Evolutionary conservation across 768 basidiomycete genomes (phyloP).

Genomic region (Pholiota molesta): DNA sequence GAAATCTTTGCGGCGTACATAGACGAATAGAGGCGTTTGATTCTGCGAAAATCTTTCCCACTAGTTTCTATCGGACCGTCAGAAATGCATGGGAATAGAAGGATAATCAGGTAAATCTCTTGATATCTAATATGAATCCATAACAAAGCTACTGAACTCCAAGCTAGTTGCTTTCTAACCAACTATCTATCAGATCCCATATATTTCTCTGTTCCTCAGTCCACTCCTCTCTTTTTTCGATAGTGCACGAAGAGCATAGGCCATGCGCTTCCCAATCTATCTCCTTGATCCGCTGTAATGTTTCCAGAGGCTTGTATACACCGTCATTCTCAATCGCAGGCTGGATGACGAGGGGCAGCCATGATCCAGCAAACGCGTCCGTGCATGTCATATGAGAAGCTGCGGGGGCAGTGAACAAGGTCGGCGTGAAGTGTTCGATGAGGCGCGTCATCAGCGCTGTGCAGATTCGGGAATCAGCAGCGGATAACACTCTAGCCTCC

Average conservation of each 20-base stretch:
- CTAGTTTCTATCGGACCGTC: too few species aligned
- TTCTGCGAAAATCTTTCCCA: not conserved
- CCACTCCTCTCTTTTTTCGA: slow-evolving; percentile 70
- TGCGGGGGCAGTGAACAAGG: slow-evolving; percentile 67
- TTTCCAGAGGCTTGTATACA: slow-evolving; percentile 74
- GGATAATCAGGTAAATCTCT: not conserved
- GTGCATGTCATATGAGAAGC: slow-evolving; percentile 57
- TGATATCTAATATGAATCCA: too few species aligned
- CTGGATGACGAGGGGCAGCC: slow-evolving; percentile 73
- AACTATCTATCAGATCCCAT: slow-evolving; percentile 64
- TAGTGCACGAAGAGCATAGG: slow-evolving; percentile 58
- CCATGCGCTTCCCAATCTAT: slow-evolving; percentile 63
- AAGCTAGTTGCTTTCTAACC: slow-evolving; percentile 39
- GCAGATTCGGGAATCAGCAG: slow-evolving; percentile 41
- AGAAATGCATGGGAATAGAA: not conserved
- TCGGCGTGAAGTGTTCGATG: slow-evolving; percentile 70
- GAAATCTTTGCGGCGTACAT: too few species aligned
- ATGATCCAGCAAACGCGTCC: slow-evolving; percentile 50
- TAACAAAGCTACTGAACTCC: too few species aligned
- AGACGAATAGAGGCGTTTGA: not conserved
- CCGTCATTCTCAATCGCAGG: slow-evolving; percentile 65
- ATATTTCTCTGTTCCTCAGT: slow-evolving; percentile 56
- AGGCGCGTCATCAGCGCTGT: slow-evolving; percentile 53
- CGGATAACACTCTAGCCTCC: slow-evolving; percentile 23
- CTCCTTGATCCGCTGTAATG: slow-evolving; percentile 58